Evolutionary conservation across 2,329 filamentous ascomycete genomes (phyloP), one percentile per base, ranked within the genome.

Genomic region (Trichoderma oligosporum): DNA sequence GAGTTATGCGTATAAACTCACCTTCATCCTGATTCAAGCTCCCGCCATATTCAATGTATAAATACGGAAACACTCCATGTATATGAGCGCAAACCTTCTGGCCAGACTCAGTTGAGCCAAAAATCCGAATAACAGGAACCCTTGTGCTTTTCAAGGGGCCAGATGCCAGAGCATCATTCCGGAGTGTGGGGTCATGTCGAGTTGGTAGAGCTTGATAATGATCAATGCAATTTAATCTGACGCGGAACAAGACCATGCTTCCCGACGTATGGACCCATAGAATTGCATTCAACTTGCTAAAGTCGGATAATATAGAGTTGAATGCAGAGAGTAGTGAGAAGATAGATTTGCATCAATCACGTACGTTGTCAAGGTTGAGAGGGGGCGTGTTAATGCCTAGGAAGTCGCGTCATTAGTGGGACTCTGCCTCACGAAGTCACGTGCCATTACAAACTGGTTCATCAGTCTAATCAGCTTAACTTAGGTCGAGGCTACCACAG

Each of bases 21-120:
- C 89, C 88, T 70, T 86, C 81, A 61, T 88, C 81, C 8, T 80
- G 76, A 38, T 78, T 79, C 60, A 94, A 71, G 64, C 81, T 82
- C 20, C 89, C 91, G 46, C 81, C 77, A 70, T 96, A 96, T 70
- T 93, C 87, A 56, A 99, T 79, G 69, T 91, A 97, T n/a, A 97
- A 77, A 69, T 99, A 99, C 1, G 94, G 94, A 66, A 99, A 92
- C 20, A 90, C 91, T 60, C 95, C 94, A 72, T 97, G 94, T 56
- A 99, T 84, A 75, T 99, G 94, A 27, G 90, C 90, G 74, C 94
- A 97, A 14, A 97, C 91, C 69, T 95, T 97, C 73, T 97, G 92
- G 0, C 94, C 94, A 0, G 91, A 94, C 70, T 96, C 91, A 1
- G 93, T 97, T 3, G 91, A 86, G 1, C 94, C 94, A 73, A 97